A percentile compares a stretch with the other conserved stretches of the same genome.
These are phyloP conservation scores for Plectranthus barbatus DNA, from an alignment of 257 asterid genomes.

Conservation along the genomic window DNA sequence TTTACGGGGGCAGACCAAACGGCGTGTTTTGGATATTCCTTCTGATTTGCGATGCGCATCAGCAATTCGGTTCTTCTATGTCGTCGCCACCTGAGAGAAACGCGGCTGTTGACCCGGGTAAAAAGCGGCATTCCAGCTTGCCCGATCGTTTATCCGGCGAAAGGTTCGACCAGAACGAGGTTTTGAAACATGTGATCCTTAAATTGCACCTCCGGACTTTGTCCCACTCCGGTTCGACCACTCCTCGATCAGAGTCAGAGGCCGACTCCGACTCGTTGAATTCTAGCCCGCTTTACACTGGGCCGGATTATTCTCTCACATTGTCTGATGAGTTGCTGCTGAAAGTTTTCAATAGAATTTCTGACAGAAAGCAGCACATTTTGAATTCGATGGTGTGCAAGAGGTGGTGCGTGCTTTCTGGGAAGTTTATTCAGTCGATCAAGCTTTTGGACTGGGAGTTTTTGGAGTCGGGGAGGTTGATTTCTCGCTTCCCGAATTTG, in stretches of 20 bases:
- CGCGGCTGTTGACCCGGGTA: constrained; percentile 14
- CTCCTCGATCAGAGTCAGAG: constrained; percentile 61
- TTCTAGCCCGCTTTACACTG: constrained; percentile 17
- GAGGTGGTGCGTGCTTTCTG: constrained; percentile 63
- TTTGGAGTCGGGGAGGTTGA: constrained; percentile 67
- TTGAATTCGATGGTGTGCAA: constrained; percentile 63
- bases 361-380: constrained; percentile 36
- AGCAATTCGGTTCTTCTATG: background rate
- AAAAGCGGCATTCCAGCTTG: constrained; percentile 43
- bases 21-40: background rate
- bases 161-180: constrained; percentile 42
- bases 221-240: constrained; percentile 51
- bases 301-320: constrained; percentile 32
- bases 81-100: constrained; percentile 39
- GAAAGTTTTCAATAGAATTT: constrained; percentile 41
- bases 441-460: constrained; percentile 79
- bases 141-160: constrained; percentile 30
- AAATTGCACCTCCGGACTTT: constrained; percentile 57
- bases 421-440: constrained; percentile 48
- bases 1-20: background rate
- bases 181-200: constrained; percentile 43
- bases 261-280: constrained; percentile 41
- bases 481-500: constrained; percentile 57
- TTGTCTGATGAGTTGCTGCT: constrained; percentile 56
- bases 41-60: constrained; percentile 15